Percentiles rank a stretch among this genome's conserved stretches.
Evolutionary conservation across 192 early-diverging fungal genomes (phyloP).

Genomic region (Umbelopsis isabellina): DNA sequence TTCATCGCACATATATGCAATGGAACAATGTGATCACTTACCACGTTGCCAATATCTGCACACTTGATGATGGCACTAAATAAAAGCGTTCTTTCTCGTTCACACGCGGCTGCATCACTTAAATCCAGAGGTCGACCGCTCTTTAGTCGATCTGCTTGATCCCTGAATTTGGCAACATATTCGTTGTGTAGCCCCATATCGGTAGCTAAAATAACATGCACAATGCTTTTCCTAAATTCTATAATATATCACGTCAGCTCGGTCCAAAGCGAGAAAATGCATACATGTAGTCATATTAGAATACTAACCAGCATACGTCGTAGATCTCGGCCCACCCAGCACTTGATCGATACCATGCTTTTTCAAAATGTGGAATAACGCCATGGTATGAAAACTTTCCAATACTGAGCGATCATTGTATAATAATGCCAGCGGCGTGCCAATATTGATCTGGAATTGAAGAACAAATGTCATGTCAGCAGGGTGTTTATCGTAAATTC

Average conservation of each 20-base stretch:
- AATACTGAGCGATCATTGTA: constrained; percentile 95
- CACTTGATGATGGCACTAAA: constrained; percentile 80
- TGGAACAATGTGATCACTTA: constrained; percentile 31
- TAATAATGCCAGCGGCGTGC: constrained; percentile 81
- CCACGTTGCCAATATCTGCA: constrained; percentile 81
- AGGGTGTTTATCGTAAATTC: not conserved
- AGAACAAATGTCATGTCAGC: not conserved
- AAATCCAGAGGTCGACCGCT: constrained; percentile 22
- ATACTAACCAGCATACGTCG: constrained; percentile 27
- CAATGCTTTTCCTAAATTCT: constrained; percentile 73
- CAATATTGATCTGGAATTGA: constrained; percentile 59
- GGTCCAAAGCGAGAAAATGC: not conserved
- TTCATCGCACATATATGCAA: not conserved
- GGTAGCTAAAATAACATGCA: constrained; percentile 76
- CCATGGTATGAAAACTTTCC: constrained; percentile 90
- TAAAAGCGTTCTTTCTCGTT: constrained; percentile 64
- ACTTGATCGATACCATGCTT: constrained; percentile 54
- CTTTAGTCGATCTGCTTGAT: constrained; percentile 58
- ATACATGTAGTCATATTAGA: not conserved
- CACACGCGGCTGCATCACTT: constrained; percentile 43
- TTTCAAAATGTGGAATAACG: constrained; percentile 69
- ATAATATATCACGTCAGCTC: constrained; percentile 21
- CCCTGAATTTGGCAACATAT: constrained; percentile 74
- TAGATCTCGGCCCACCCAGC: constrained; percentile 15
- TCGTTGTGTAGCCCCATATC: constrained; percentile 84